Evolutionary conservation across 768 basidiomycete species (phyloP).

Genomic region (Sarcodon aspratus): DNA sequence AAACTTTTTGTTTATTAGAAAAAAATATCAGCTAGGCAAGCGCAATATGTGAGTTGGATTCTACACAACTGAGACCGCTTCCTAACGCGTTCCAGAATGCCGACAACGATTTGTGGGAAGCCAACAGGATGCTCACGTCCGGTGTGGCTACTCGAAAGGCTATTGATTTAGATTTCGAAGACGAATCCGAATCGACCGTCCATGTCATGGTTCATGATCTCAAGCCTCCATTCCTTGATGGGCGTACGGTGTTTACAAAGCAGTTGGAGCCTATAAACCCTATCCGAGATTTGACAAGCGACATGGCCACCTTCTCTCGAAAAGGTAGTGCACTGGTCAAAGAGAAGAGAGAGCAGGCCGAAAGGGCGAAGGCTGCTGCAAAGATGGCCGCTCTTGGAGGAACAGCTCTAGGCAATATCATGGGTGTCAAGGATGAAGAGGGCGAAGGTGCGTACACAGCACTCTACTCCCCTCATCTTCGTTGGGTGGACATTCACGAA

Average conservation of each 20-base stretch:
- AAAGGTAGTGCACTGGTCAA: slow-evolving; percentile 93
- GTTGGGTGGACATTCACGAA: slow-evolving; percentile 75
- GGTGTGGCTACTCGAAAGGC: slow-evolving; percentile 83
- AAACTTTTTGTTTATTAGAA: slow-evolving; percentile 31
- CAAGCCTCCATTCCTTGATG: slow-evolving; percentile 96
- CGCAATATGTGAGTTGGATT: slow-evolving; percentile 70
- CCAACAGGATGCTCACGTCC: slow-evolving; percentile 93
- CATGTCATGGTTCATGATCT: slow-evolving; percentile 97
- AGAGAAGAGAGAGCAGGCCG: slow-evolving; percentile 94
- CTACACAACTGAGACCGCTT: not conserved
- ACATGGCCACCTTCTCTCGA: slow-evolving; percentile 93
- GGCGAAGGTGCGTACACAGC: slow-evolving; percentile 61
- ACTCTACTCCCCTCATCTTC: slow-evolving; percentile 10
- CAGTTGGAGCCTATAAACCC: slow-evolving; percentile 97
- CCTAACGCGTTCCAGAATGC: slow-evolving; percentile 55
- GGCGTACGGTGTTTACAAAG: slow-evolving; percentile 89
- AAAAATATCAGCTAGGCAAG: slow-evolving; percentile 88
- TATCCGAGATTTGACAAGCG: slow-evolving; percentile 84
- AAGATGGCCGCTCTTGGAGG: slow-evolving; percentile 90
- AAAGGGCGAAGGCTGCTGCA: slow-evolving; percentile 91
- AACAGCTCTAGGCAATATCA: slow-evolving; percentile 91
- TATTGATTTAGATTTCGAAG: slow-evolving; percentile 91
- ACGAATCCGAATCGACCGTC: slow-evolving; percentile 91
- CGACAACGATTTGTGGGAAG: slow-evolving; percentile 98
- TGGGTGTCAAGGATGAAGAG: slow-evolving; percentile 94